Evolutionary conservation across 108 stramenopile genomes (phyloP).

Genomic region (Skeletonema costatum): DNA sequence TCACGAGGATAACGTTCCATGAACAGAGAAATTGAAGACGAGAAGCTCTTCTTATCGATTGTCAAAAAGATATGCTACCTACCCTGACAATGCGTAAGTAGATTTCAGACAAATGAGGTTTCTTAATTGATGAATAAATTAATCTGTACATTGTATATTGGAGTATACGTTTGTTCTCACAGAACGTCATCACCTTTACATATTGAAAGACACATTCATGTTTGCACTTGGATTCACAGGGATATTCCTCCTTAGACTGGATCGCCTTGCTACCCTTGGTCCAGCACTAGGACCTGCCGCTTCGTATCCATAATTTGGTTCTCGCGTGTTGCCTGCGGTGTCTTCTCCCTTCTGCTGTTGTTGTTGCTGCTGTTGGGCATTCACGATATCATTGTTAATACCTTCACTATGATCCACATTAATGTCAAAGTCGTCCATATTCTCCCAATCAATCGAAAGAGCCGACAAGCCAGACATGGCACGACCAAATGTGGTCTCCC

Average conservation of each 20-base stretch:
- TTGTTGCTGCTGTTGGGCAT: constrained; percentile 18
- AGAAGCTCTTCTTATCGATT: too few species aligned
- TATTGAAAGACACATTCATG: constrained; percentile 5
- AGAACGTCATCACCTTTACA: background rate
- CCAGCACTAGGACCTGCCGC: background rate
- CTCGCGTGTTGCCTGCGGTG: background rate
- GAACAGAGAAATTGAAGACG: too few species aligned
- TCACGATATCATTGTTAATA: constrained; percentile 75
- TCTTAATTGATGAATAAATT: too few species aligned
- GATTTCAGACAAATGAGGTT: too few species aligned
- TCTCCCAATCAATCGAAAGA: constrained; percentile 90
- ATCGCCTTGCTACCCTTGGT: background rate
- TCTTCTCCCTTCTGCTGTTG: constrained; percentile 1
- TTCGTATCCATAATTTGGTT: background rate
- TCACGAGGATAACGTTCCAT: too few species aligned
- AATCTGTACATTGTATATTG: background rate
- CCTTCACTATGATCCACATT: constrained; percentile 88
- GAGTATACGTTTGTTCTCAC: background rate
- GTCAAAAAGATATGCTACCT: too few species aligned
- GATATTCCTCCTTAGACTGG: background rate
- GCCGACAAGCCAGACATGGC: constrained; percentile 90
- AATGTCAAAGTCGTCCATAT: constrained; percentile 91
- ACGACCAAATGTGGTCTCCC: constrained; percentile 76
- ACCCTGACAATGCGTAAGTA: too few species aligned
- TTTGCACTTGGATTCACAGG: background rate